Evolutionary conservation across 495 filamentous ascomycete species (phyloP), one percentile per base, ranked within the genome.

Genomic region (Lasiosphaeris hirsuta): DNA sequence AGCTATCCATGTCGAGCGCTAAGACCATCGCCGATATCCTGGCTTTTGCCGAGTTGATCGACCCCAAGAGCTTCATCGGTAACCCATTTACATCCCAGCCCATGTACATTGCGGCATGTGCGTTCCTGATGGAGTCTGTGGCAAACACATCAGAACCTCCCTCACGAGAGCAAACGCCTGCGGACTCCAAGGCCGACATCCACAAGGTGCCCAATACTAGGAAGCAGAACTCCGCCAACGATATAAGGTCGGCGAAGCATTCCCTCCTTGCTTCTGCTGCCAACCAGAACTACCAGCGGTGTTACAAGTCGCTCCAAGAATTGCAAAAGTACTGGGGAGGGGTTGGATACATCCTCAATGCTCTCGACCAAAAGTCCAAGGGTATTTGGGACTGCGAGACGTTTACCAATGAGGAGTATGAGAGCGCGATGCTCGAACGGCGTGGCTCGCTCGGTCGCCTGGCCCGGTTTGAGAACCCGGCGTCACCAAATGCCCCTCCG

Each of bases 21-120:
- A 93, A 92, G 73, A 92, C 90, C 0, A 92, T 95, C 57, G 88
- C 88, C 34, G 88, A 95, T 67, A 92, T 95, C 44, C 74, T 92
- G 4, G 84, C 83, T 4, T 92, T 91, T 62, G 85, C 88, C 0
- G 89, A 92, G 63, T 69, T 90, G 4, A 84, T 90, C 40, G 88
- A 92, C 69, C 85, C 86, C 2, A 86, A 86, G 70, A 89, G 89
- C 58, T 87, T 90, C 57, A 87, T 89, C 48, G 88, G 88, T 9
- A 93, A 92, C 54, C 90, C 90, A 0, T 95, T 95, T 55, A 95
- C 88, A 2, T 90, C 86, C 33, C 90, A 95, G 70, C 90, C 90
- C 10, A 91, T 95, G 65, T 95, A 92, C 65, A 91, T 95, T 62
- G 90, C 89, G 3, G 90, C 88, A 7, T 92, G 89, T 64, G 89